Evolutionary conservation across 2,329 filamentous ascomycete genomes (phyloP), one percentile per base, ranked within the genome.

Genomic region (Neopestalotiopsis rosae): DNA sequence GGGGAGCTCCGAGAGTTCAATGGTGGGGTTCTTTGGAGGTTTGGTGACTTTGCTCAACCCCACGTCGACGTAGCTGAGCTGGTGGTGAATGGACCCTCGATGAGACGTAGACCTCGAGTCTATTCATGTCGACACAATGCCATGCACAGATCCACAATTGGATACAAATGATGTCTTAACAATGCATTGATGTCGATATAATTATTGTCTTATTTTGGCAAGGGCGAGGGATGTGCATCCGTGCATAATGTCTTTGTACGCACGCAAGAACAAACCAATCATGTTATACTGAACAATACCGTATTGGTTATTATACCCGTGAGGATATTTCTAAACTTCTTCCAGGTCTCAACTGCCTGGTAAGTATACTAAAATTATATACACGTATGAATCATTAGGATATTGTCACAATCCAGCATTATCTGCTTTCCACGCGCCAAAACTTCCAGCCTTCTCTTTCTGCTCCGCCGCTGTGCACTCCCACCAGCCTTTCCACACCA

Each of bases 361-460:
- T 17, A 52, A 52, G 45, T 52, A 52, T 52, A 52, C 45, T 52
- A 52, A 52, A 49, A 52, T n/a, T 52, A 52, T 52, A 52, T 52
- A 52, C 45, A 52, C 20, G 20, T 20, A 52, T 9, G 45, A 52
- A 52, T 52, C n/a, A 52, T 52, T 52, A 52, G 42, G 42, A 49
- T n/a, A 52, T 52, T n/a, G 45, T n/a, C 9, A 52, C 45, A 52
- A 52, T 17, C n/a, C 45, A 20, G 45, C n/a, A 61, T 73, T 74
- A 79, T 67, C 76, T 78, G 72, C 80, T 84, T 75, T 90, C 88
- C 40, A 90, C 87, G 72, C 88, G 89, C 94, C 94, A 96, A 79
- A 95, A 96, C 78, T 95, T 95, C 93, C 93, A 96, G 2, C 92
- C 92, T 74, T 94, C 91, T 70, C 91, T 84, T 76, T 92, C 91